Base-by-base conservation (phyloP, 306 rosid species). In the Inga leiocalycina region DNA sequence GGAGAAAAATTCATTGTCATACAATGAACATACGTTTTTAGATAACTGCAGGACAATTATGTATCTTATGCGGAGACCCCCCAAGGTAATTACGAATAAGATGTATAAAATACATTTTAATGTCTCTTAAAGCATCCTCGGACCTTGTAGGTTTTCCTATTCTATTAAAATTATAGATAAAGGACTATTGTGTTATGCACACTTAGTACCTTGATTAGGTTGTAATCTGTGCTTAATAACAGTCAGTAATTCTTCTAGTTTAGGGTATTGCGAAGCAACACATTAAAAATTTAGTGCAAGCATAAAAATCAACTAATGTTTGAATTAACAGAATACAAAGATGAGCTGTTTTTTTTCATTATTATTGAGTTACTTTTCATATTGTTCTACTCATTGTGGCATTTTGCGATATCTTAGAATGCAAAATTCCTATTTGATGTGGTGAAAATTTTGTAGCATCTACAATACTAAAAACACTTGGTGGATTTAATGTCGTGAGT, bases 1-100 rank as follows among this genome's bases (percentile, higher is more conserved):
- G 74, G 99, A 97, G 92, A 97, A 97, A 80, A 94, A 97, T 77
- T 97, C 99, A 1, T 78, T 97, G 85, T 94, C 99, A 46, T 97
- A 97, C 92, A 97, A 97, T 61, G 99, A 97, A 88, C 94, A 94
- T 83, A 88, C 98, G 27, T 97, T 92, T 91, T 88, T 97, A 80
- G 90, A 92, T 67, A 94, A 84, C 88, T 97, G 97, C 93, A 97
- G 94, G 95, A 94, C 97, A 66, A 91, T 97, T 90, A 91, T 92
- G 99, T 89, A 89, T 88, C 93, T 94, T 67, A 92, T 97, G 85
- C 89, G 99, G 91, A 97, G 86, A 84, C 91, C 93, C 62, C 99
- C 97, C 20, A 97, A 97, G 99, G 99, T 97, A 81, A 90, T 82
- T 79, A 77, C 74, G 81, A 75, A 71, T 64, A 62, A 71, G 37